A percentile compares a stretch with the other conserved stretches of the same genome.
Evolutionary conservation across 306 rosid genomes (phyloP).

Genomic region (Vicia faba): DNA sequence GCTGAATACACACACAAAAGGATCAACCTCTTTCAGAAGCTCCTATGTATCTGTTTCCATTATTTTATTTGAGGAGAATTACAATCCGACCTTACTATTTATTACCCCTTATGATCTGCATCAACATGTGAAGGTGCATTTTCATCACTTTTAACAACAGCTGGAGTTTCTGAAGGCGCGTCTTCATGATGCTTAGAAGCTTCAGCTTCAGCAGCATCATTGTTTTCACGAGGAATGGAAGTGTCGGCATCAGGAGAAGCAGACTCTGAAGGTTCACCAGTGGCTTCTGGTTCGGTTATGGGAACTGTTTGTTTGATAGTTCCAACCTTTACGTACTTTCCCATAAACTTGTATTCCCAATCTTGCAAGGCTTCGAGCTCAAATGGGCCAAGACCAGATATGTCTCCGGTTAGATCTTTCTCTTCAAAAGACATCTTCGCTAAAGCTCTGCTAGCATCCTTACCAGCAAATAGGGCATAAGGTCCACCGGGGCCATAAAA

Average conservation of each 20-base stretch:
- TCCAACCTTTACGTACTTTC: conserved; percentile 86
- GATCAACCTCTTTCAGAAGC: conserved; percentile 27
- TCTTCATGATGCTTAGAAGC: conserved; percentile 45
- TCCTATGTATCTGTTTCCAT: conserved; percentile 23
- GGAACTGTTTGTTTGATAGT: conserved; percentile 50
- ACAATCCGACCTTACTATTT: conserved; percentile 1
- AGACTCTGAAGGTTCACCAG: conserved; percentile 44
- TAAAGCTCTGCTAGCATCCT: conserved; percentile 92
- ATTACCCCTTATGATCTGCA: conserved; percentile 7
- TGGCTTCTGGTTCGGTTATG: conserved; percentile 51
- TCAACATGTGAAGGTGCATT: conserved; percentile 41
- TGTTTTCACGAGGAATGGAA: conserved; percentile 46
- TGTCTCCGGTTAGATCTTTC: conserved; percentile 76
- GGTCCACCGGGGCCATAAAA: conserved; percentile 96
- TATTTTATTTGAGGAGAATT: conserved; percentile 8
- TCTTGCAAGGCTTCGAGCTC: conserved; percentile 85
- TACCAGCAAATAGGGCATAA: conserved; percentile 86
- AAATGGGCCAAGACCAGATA: conserved; percentile 73
- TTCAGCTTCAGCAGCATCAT: conserved; percentile 24
- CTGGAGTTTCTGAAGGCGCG: conserved; percentile 52
- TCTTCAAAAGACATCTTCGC: conserved; percentile 96
- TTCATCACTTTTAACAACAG: conserved; percentile 57
- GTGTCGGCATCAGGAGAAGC: conserved; percentile 36
- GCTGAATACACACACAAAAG: conserved; percentile 32
- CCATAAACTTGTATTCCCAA: conserved; percentile 92